Evolutionary conservation across 495 filamentous ascomycete genomes (phyloP).

Genomic region (Friedmanniomyces simplex): DNA sequence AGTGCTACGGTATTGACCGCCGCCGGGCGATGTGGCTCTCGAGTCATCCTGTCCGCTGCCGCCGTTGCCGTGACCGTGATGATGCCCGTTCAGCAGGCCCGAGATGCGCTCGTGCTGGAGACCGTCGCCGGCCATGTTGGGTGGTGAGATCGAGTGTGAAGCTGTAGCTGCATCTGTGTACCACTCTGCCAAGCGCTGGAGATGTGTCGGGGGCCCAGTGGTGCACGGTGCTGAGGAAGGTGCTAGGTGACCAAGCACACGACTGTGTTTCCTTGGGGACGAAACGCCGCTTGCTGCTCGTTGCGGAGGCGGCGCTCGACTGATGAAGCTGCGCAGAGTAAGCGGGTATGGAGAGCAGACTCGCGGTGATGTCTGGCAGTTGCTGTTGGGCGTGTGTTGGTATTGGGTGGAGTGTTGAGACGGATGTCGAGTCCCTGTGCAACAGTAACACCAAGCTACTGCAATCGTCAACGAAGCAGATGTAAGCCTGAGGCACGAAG

Average conservation of each 20-base stretch:
- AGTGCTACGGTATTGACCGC: conserved; percentile 40
- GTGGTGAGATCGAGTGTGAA: not conserved
- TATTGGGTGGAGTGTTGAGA: too few species aligned
- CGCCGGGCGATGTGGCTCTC: conserved; percentile 57
- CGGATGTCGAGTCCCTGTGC: too few species aligned
- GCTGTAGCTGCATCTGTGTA: not conserved
- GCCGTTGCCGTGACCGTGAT: not conserved
- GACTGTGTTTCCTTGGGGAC: too few species aligned
- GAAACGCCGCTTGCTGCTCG: too few species aligned
- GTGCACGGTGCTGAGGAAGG: not conserved
- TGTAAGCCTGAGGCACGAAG: too few species aligned
- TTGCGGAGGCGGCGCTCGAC: too few species aligned
- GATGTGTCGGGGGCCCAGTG: not conserved
- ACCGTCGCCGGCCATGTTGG: conserved; percentile 25
- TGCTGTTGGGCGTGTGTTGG: too few species aligned
- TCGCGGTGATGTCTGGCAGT: too few species aligned
- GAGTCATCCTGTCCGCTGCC: conserved; percentile 43
- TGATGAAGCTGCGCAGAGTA: too few species aligned
- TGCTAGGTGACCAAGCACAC: too few species aligned
- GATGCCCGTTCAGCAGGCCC: conserved; percentile 23
- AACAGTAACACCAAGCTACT: not conserved
- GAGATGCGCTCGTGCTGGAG: conserved; percentile 25
- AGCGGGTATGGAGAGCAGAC: too few species aligned
- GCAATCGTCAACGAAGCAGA: not conserved
- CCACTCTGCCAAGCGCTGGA: too few species aligned